Evolutionary conservation across 768 basidiomycete genomes (phyloP).

Genomic region (Dictyophora rubrovolvata): DNA sequence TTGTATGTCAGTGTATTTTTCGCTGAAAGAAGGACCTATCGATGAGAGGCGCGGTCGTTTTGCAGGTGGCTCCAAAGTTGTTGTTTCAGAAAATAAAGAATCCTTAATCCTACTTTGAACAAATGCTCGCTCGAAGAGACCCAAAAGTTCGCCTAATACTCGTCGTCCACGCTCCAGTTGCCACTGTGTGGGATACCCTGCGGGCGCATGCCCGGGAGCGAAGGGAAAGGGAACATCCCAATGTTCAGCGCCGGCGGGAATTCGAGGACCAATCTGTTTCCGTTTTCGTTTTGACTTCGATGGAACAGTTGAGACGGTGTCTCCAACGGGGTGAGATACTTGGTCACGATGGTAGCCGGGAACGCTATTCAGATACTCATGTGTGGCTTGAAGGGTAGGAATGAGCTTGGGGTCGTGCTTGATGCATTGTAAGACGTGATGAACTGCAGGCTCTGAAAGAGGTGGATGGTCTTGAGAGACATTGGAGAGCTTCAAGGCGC

Average conservation of each 20-base stretch:
- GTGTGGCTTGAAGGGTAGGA: conserved; percentile 6
- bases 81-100: neutral
- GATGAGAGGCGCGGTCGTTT: neutral
- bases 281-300: neutral
- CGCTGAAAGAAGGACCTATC: neutral
- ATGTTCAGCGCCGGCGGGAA: conserved; percentile 71
- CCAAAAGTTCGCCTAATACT: conserved; percentile 13
- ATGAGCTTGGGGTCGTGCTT: conserved; percentile 10
- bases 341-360: neutral
- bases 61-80: neutral
- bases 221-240: conserved; percentile 85
- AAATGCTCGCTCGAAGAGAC: conserved; percentile 1
- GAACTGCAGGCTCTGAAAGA: conserved; percentile 6
- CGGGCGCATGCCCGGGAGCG: conserved; percentile 56
- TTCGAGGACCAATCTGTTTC: conserved; percentile 18
- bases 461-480: neutral
- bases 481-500: neutral
- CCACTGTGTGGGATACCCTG: conserved; percentile 56
- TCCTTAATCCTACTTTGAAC: conserved; percentile 2
- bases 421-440: conserved; percentile 5
- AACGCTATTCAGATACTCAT: conserved; percentile 8
- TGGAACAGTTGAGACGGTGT: neutral
- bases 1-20: neutral
- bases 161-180: conserved; percentile 51
- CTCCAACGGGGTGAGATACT: neutral